These are phyloP conservation scores for Tylopilus sp. DNA, from an alignment of 768 basidiomycete genomes.

Conservation along the genomic window DNA sequence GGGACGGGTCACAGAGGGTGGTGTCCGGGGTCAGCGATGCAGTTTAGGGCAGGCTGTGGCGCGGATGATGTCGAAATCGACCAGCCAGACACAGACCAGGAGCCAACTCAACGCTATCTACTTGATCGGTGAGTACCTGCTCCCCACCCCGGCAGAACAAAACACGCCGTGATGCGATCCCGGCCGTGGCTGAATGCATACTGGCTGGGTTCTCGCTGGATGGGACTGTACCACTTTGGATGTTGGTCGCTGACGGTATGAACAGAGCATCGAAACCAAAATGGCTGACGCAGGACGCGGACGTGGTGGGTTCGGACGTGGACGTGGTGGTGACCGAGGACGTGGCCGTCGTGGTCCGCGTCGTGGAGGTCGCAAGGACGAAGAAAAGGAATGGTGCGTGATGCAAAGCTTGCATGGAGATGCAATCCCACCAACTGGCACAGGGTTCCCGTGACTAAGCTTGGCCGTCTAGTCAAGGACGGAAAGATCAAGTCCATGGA, in stretches of 20 bases:
- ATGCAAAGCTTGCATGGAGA: not conserved
- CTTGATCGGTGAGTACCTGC: slow-evolving; percentile 37
- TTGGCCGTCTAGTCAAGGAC: slow-evolving; percentile 98
- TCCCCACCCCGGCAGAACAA: not conserved
- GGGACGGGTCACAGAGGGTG: slow-evolving; percentile 8
- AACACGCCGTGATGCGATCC: not conserved
- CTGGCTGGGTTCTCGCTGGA: slow-evolving; percentile 40
- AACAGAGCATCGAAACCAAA: slow-evolving; percentile 26
- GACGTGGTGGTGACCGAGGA: slow-evolving; percentile 61
- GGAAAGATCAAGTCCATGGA: slow-evolving; percentile 99
- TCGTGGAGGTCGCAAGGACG: slow-evolving; percentile 97
- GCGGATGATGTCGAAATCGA: not conserved
- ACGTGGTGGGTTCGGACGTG: slow-evolving; percentile 88
- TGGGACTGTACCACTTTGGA: slow-evolving; percentile 38
- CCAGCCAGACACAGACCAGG: slow-evolving; percentile 10
- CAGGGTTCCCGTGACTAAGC: slow-evolving; percentile 98
- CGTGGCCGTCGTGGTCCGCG: slow-evolving; percentile 77
- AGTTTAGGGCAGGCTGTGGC: slow-evolving; percentile 30
- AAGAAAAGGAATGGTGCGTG: slow-evolving; percentile 97
- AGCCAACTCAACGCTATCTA: slow-evolving; percentile 19
- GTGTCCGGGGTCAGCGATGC: slow-evolving; percentile 20
- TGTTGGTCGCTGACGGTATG: slow-evolving; percentile 36
- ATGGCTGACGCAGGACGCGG: slow-evolving; percentile 94
- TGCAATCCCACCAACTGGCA: slow-evolving; percentile 6
- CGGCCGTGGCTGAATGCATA: not conserved